Percentiles rank a stretch among this genome's conserved stretches.
These are phyloP conservation scores for Mucor lusitanicus DNA, from an alignment of 371 early-diverging fungal species.

Conservation along the genomic window DNA sequence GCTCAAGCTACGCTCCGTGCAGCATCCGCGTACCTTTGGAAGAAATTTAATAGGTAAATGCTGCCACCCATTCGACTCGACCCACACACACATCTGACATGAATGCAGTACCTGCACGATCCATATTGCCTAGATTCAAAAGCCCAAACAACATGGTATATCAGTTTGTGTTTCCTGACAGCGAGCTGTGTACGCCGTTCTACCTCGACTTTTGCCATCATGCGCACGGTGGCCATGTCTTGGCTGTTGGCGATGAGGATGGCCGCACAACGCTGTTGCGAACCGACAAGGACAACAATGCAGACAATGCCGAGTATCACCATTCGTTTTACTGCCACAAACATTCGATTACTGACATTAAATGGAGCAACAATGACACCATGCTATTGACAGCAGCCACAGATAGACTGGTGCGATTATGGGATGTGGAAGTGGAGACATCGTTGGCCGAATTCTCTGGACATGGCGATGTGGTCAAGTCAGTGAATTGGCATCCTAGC, in stretches of 20 bases:
- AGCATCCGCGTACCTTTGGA: slow-evolving; percentile 7
- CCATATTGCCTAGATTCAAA: slow-evolving; percentile 7
- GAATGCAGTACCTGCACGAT: slow-evolving; percentile 12
- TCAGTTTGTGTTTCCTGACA: slow-evolving; percentile 23
- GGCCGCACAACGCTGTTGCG: slow-evolving; percentile 57
- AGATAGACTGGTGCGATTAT: slow-evolving; percentile 60
- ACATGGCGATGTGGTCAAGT: slow-evolving; percentile 58
- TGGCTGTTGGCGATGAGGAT: slow-evolving; percentile 72
- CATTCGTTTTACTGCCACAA: slow-evolving; percentile 35
- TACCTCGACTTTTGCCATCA: slow-evolving; percentile 15
- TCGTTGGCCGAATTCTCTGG: slow-evolving; percentile 49
- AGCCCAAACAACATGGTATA: slow-evolving; percentile 7
- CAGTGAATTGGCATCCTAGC: slow-evolving; percentile 53
- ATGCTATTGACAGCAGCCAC: slow-evolving; percentile 60
- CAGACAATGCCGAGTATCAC: slow-evolving; percentile 25
- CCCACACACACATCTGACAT: background rate
- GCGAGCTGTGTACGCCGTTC: slow-evolving; percentile 20
- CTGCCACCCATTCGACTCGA: background rate
- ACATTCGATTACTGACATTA: slow-evolving; percentile 62
- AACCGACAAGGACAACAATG: slow-evolving; percentile 45
- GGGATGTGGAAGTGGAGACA: slow-evolving; percentile 58
- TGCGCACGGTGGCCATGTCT: slow-evolving; percentile 37
- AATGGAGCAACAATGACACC: slow-evolving; percentile 59
- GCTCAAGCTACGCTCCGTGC: background rate
- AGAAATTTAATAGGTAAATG: background rate